phyloP scores from a whole-genome alignment of 2,329 filamentous ascomycete species.

The Paracamarosporium sp. region DNA sequence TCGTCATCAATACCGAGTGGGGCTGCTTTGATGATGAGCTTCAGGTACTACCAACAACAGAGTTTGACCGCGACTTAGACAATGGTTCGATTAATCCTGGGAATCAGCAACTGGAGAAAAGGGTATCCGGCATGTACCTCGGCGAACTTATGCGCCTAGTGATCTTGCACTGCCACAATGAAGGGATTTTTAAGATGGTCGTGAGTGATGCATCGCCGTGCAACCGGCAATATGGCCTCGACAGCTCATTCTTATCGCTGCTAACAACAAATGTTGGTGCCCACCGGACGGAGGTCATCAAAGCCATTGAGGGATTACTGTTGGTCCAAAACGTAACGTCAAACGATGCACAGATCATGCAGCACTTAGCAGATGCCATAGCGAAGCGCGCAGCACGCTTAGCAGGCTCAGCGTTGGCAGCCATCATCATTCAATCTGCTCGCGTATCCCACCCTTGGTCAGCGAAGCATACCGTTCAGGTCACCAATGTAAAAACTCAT shows the following conservation, averaged over 20 bases:
- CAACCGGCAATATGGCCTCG: constrained; percentile 84
- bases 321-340: neutral
- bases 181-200: constrained; percentile 72
- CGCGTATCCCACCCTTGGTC: neutral
- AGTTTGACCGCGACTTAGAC: constrained; percentile 82
- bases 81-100: constrained; percentile 85
- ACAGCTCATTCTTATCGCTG: constrained; percentile 89
- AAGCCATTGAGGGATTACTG: neutral
- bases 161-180: constrained; percentile 69
- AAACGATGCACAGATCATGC: neutral
- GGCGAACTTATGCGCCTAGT: constrained; percentile 88
- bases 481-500: neutral
- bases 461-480: neutral
- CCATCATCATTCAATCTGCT: constrained; percentile 1
- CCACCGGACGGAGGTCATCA: neutral
- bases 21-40: constrained; percentile 96
- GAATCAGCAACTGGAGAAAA: constrained; percentile 98
- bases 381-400: neutral
- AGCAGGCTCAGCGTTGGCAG: neutral
- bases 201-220: constrained; percentile 72
- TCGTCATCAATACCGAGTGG: constrained; percentile 97
- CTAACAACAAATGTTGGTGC: constrained; percentile 48
- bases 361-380: neutral
- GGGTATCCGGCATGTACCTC: constrained; percentile 96
- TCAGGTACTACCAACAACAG: constrained; percentile 83